Percentiles rank a stretch among this genome's conserved stretches.
Conservation (phyloP, 2,329 filamentous ascomycete species). For the Alternaria solani region DNA sequence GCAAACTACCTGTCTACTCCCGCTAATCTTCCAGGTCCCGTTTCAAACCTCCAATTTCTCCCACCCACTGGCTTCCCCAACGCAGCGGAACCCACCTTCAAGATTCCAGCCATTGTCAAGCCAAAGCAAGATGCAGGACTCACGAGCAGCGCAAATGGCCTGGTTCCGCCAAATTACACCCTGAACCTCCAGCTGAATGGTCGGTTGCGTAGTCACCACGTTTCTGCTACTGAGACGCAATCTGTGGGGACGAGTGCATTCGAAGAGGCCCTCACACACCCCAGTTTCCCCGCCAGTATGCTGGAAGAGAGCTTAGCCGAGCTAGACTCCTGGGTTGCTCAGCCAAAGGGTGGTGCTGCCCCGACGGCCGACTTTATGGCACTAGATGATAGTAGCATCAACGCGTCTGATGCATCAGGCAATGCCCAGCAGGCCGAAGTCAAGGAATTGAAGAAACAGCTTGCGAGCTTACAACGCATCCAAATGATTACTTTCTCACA, state of each 20-base stretch:
- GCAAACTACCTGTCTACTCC: slow-evolving; percentile 72
- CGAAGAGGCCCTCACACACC: slow-evolving; percentile 53
- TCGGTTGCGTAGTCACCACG: slow-evolving; percentile 32
- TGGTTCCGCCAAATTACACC: slow-evolving; percentile 66
- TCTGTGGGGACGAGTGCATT: slow-evolving; percentile 41
- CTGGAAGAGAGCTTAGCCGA: slow-evolving; percentile 49
- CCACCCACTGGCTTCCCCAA: slow-evolving; percentile 63
- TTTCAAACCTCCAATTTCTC: slow-evolving; percentile 82
- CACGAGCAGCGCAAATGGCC: slow-evolving; percentile 39
- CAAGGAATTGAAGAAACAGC: slow-evolving; percentile 48
- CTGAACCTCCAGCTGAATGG: slow-evolving; percentile 69
- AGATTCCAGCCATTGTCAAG: slow-evolving; percentile 73
- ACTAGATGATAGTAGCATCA: slow-evolving; percentile 19
- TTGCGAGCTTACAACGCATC: slow-evolving; percentile 55
- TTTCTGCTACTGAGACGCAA: slow-evolving; percentile 42
- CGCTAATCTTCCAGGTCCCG: slow-evolving; percentile 77
- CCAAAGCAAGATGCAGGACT: slow-evolving; percentile 72
- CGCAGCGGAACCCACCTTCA: slow-evolving; percentile 53
- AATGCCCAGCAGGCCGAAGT: slow-evolving; percentile 38
- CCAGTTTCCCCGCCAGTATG: slow-evolving; percentile 54
- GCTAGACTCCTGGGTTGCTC: slow-evolving; percentile 39
- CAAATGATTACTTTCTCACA: slow-evolving; percentile 57
- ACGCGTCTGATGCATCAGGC: slow-evolving; percentile 4
- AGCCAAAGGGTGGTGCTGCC: slow-evolving; percentile 24
- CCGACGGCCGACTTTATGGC: slow-evolving; percentile 47